A percentile compares a stretch with the other conserved stretches of the same genome.
phyloP scores from a whole-genome alignment of 1,284 basidiomycete genomes.

The Moesziomyces globuligerus region DNA sequence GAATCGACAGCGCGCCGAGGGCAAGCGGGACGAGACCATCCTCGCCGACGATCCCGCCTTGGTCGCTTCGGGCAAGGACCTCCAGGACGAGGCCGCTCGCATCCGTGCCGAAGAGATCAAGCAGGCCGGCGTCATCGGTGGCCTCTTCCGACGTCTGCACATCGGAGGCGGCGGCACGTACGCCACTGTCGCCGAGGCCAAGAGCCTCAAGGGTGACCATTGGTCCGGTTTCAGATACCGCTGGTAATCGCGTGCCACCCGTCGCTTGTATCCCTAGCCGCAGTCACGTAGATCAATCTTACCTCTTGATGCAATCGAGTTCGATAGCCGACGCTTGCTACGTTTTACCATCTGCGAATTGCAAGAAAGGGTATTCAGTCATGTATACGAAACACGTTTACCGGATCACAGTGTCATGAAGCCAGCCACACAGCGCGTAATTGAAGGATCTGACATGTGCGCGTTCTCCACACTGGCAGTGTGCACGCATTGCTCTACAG shows the following conservation, averaged over 20 bases:
- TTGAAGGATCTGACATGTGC: no score
- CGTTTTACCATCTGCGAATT: no score
- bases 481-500: no score
- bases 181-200: conserved; percentile 49
- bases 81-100: conserved; percentile 28
- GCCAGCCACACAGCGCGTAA: no score
- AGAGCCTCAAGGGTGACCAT: conserved; percentile 52
- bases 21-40: conserved; percentile 77
- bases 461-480: no score
- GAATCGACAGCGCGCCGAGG: conserved; percentile 74
- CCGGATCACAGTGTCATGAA: no score
- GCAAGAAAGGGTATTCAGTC: no score
- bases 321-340: no score
- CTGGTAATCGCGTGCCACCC: conserved; percentile 5
- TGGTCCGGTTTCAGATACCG: conserved; percentile 29
- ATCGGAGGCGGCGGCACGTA: conserved; percentile 51
- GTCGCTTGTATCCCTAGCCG: no score
- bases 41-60: conserved; percentile 33
- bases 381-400: no score
- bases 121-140: conserved; percentile 16
- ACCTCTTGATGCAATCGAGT: background rate
- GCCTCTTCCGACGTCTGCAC: conserved; percentile 22
- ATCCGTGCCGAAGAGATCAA: conserved; percentile 26
- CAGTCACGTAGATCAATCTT: background rate
- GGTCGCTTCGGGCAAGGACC: conserved; percentile 23